These are phyloP conservation scores for Metarhizium humberi DNA, from an alignment of 2,329 filamentous ascomycete genomes.

Conservation along the genomic window DNA sequence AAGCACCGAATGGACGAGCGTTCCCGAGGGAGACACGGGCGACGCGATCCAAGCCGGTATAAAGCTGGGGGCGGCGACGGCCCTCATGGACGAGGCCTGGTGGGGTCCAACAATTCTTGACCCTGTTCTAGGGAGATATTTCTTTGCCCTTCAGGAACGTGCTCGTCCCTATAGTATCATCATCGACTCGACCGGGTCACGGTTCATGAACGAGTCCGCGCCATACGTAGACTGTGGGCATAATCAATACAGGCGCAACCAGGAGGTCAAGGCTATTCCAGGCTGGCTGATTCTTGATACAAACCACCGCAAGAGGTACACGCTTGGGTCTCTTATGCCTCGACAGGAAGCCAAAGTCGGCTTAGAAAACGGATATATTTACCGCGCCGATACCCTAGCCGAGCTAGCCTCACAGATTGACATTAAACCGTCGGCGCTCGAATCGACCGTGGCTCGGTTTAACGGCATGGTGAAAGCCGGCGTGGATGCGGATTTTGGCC, in stretches of 20 bases:
- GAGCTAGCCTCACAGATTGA: not conserved
- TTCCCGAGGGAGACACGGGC: not conserved
- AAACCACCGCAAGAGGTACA: not conserved
- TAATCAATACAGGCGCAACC: not conserved
- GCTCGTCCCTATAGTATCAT: not conserved
- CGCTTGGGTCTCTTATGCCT: not conserved
- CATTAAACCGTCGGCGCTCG: not conserved
- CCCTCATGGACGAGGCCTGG: not conserved
- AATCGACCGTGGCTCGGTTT: not conserved
- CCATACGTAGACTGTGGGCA: not conserved
- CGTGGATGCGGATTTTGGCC: not conserved
- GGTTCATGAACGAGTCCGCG: not conserved
- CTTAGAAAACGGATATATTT: not conserved
- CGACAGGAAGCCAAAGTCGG: not conserved
- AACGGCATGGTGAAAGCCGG: not conserved
- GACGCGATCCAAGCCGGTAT: not conserved
- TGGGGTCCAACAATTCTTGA: not conserved
- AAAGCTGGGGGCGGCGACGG: not conserved
- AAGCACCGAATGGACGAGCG: not conserved
- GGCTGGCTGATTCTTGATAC: not conserved
- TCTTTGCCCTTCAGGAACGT: not conserved
- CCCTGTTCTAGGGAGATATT: not conserved
- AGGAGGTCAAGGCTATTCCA: not conserved
- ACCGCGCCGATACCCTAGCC: not conserved
- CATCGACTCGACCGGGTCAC: not conserved